phyloP scores from a whole-genome alignment of 225 moss, liverwort and hornwort species.

The Takakia lepidozioides region DNA sequence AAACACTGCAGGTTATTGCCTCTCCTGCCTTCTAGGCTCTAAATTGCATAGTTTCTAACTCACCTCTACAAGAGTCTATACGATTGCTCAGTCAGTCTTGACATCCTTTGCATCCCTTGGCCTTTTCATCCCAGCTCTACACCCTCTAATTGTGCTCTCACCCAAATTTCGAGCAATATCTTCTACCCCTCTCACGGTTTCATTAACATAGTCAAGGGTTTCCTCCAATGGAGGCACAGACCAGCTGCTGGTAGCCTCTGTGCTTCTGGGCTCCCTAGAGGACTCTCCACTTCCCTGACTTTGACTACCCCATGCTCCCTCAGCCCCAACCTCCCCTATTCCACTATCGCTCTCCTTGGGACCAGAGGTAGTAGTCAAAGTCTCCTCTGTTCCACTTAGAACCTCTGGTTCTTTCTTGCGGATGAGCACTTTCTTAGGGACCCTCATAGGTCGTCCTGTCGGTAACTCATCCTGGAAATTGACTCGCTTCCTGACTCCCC shows the following conservation, averaged over 20 bases:
- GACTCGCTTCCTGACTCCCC: constrained; percentile 45
- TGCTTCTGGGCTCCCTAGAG: background rate
- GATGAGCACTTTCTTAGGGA: constrained; percentile 8
- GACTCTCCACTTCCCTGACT: constrained; percentile 3
- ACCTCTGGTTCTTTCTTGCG: constrained; percentile 15
- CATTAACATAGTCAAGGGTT: constrained; percentile 41
- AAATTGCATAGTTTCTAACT: too few relatives aligned
- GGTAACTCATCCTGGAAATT: constrained; percentile 53
- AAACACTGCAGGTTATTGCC: too few relatives aligned
- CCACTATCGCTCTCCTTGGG: too few relatives aligned
- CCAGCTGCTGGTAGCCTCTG: constrained; percentile 36
- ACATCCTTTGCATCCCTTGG: too few relatives aligned
- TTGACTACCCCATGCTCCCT: too few relatives aligned
- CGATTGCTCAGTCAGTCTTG: too few relatives aligned
- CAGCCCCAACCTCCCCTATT: too few relatives aligned
- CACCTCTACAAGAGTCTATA: too few relatives aligned
- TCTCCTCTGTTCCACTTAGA: background rate
- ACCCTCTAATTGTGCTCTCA: too few relatives aligned
- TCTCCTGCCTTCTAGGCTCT: too few relatives aligned
- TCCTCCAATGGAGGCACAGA: constrained; percentile 31
- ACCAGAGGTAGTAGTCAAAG: constrained; percentile 16
- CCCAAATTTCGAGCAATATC: constrained; percentile 30
- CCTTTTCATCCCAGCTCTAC: too few relatives aligned
- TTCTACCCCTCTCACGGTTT: constrained; percentile 31
- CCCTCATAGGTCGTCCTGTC: constrained; percentile 26